A percentile compares a stretch with the other conserved stretches of the same genome.
Evolutionary conservation across 2,329 filamentous ascomycete species (phyloP).

Genomic region (Helotiales sp.): DNA sequence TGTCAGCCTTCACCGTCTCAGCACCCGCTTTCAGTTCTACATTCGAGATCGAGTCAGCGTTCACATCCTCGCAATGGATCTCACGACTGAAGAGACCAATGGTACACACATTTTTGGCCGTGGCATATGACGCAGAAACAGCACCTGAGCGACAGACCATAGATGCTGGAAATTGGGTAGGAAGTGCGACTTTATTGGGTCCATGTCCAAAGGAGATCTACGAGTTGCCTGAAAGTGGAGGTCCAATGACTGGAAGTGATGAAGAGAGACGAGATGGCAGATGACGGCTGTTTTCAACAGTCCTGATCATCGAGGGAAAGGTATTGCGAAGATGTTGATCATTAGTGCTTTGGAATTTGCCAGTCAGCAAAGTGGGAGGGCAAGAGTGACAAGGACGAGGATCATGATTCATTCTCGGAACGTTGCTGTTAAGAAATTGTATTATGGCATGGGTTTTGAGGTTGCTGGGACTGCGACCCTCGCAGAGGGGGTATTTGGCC

Average conservation of each 20-base stretch:
- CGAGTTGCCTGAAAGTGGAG: slow-evolving; percentile 29
- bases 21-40: slow-evolving; percentile 35
- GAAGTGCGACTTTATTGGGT: slow-evolving; percentile 35
- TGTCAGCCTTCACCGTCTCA: slow-evolving; percentile 33
- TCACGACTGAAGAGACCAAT: slow-evolving; percentile 24
- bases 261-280: slow-evolving; percentile 31
- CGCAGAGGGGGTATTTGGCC: slow-evolving; percentile 32
- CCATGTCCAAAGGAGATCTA: slow-evolving; percentile 29
- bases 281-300: slow-evolving; percentile 27
- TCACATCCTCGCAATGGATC: slow-evolving; percentile 31
- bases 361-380: slow-evolving; percentile 10
- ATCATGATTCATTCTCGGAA: slow-evolving; percentile 36
- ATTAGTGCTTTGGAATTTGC: slow-evolving; percentile 23
- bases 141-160: slow-evolving; percentile 20
- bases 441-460: slow-evolving; percentile 32
- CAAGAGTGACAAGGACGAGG: slow-evolving; percentile 24
- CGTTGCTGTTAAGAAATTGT: slow-evolving; percentile 29
- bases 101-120: slow-evolving; percentile 36
- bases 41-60: slow-evolving; percentile 33
- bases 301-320: slow-evolving; percentile 24
- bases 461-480: slow-evolving; percentile 33
- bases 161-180: slow-evolving; percentile 32
- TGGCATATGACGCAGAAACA: slow-evolving; percentile 20
- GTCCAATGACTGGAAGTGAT: slow-evolving; percentile 23
- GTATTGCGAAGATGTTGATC: slow-evolving; percentile 28